Base-by-base conservation (phyloP, 75 land plant species). In the Picea glauca region DNA sequence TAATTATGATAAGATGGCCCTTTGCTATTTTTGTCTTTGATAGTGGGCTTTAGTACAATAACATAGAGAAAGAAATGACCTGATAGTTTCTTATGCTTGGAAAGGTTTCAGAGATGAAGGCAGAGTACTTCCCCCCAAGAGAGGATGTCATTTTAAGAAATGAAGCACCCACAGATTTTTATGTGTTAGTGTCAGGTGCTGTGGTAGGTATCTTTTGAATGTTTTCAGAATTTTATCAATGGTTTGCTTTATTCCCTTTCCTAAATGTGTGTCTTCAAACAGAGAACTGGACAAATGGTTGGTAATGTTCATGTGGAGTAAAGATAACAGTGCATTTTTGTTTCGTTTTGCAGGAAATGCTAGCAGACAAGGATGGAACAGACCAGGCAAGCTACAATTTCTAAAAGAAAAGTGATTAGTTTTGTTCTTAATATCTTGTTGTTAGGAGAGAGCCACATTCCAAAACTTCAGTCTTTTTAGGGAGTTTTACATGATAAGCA, bases 131-230 rank as follows among this genome's bases (percentile, higher is more conserved):
- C 59, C 90, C 90, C 56, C 92, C 92, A 26, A 79, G 80, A 61
- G 92, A 88, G 58, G 92, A 90, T 66, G 81, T 90, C 77, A 90
- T 85, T 67, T 78, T 89, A 62, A 78, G 84, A 58, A 92, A 92
- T 79, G 94, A 92, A 76, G 88, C 90, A 60, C 94, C 94, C 12
- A 84, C 94, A 58, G 90, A 83, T 38, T 88, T 92, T 58, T 92
- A 92, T 79, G 83, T 92, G 5, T 59, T 92, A 21, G 86, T 90
- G 6, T 77, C 85, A 31, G 92, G 94, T 58, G 62, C 81, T 68
- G 85, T 82, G 88, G 94, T 90, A 81, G 72, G 79, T 67, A 26
- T 18, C 21, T 5, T 67, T 50, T 50, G 56, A 50, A 50, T 50
- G 56, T 50, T 50, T 50, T 11, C 1, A 9, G 56, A 50, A 9